phyloP scores from a whole-genome alignment of 768 basidiomycete genomes.

The Termitomyces sp. region DNA sequence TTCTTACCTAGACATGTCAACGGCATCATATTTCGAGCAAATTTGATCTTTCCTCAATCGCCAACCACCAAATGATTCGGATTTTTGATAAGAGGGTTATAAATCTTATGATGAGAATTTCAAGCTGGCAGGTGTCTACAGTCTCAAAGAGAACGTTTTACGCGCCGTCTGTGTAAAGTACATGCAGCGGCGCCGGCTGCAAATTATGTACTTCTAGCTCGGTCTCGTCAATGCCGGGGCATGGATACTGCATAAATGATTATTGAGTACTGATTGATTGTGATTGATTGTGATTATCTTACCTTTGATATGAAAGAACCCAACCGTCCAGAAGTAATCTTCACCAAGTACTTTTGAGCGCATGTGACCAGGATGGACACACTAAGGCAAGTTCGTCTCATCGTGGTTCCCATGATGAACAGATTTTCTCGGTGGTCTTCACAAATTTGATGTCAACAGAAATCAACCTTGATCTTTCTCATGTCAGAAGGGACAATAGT shows the following conservation, averaged over 20 bases:
- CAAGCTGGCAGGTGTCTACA: neutral
- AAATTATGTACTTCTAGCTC: no score
- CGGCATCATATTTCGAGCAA: neutral
- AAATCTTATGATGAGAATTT: neutral
- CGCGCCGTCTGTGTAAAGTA: no score
- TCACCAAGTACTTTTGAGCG: neutral
- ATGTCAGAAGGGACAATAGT: constrained; percentile 9
- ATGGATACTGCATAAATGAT: no score
- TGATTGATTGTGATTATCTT: no score
- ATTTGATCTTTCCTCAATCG: neutral
- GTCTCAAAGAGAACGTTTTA: no score
- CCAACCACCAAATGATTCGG: neutral
- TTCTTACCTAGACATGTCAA: neutral
- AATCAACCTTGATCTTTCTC: neutral
- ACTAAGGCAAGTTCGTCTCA: neutral
- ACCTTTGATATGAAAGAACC: no score
- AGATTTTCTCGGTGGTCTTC: neutral
- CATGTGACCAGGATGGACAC: no score
- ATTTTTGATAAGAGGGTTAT: no score
- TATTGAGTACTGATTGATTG: no score
- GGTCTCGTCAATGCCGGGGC: no score
- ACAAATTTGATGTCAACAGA: neutral
- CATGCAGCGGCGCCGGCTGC: no score
- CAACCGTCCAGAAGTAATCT: neutral
- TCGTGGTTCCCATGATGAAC: neutral